Conservation (phyloP, 345 rosid genomes). For the Populus tremula region DNA sequence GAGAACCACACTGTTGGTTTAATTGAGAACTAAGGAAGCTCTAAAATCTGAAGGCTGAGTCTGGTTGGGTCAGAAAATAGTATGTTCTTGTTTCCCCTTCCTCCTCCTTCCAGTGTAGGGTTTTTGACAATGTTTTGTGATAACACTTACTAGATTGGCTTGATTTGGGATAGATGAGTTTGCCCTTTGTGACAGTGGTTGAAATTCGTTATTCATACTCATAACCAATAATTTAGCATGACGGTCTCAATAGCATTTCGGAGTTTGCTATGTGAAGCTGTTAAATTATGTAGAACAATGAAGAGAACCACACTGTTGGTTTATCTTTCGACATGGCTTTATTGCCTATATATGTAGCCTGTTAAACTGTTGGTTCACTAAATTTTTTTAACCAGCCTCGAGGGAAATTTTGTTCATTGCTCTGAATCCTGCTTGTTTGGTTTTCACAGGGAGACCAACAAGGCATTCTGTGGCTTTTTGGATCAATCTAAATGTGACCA, state of each 20-base stretch:
- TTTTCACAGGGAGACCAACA: slow-evolving; percentile 71
- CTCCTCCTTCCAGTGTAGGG: neutral
- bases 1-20: no score
- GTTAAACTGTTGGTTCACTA: neutral
- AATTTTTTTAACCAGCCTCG: neutral
- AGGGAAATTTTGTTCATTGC: neutral
- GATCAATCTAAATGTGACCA: slow-evolving; percentile 43
- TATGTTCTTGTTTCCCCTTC: neutral
- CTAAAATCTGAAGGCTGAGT: neutral
- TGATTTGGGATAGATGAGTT: neutral
- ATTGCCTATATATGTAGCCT: neutral
- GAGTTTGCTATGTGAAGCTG: neutral
- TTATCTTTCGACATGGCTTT: neutral
- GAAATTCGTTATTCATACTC: neutral
- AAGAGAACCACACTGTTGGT: neutral
- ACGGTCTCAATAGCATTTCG: neutral
- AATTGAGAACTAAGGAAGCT: neutral
- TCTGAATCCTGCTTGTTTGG: slow-evolving; percentile 20
- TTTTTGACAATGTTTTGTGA: neutral
- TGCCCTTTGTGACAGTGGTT: neutral
- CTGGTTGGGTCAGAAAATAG: neutral
- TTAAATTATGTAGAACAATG: neutral
- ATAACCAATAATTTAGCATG: neutral
- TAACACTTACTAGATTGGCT: neutral
- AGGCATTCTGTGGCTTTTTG: slow-evolving; percentile 87